These are phyloP conservation scores for Phytopythium ostracodes DNA, from an alignment of 352 stramenopile genomes.

Conservation along the genomic window DNA sequence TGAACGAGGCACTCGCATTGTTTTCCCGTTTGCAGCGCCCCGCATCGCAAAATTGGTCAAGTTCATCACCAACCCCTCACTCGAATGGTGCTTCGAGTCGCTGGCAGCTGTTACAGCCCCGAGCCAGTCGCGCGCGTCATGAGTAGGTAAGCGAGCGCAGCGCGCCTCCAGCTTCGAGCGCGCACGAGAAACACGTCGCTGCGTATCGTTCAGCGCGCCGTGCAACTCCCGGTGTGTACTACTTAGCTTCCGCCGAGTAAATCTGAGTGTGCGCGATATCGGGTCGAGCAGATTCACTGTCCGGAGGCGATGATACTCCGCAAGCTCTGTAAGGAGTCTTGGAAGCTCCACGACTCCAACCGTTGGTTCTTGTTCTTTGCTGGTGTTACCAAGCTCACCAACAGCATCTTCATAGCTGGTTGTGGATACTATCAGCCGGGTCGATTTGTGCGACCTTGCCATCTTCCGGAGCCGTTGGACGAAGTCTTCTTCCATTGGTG, in stretches of 20 bases:
- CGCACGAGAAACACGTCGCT: constrained; percentile 15
- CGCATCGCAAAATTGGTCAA: constrained; percentile 23
- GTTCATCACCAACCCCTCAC: background rate
- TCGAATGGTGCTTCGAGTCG: background rate
- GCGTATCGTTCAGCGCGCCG: constrained; percentile 30
- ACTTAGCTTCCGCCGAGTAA: constrained; percentile 43
- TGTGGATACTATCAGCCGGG: constrained; percentile 5
- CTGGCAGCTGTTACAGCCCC: background rate
- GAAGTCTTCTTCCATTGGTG: constrained; percentile 29
- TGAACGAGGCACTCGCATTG: background rate
- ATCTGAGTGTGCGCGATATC: constrained; percentile 48
- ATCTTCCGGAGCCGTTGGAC: constrained; percentile 29
- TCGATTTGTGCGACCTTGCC: background rate
- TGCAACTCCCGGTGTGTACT: constrained; percentile 37
- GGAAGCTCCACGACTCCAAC: constrained; percentile 10
- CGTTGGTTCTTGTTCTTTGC: background rate
- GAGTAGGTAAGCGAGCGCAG: background rate
- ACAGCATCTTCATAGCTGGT: background rate
- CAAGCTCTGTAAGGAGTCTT: constrained; percentile 20
- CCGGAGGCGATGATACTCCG: constrained; percentile 32
- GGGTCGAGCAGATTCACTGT: constrained; percentile 40
- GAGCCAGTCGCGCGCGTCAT: constrained; percentile 3
- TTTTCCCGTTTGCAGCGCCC: constrained; percentile 15
- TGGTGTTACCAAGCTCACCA: background rate
- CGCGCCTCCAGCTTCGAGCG: constrained; percentile 7